Evolutionary conservation across 495 filamentous ascomycete species (phyloP).

Genomic region (Physcia stellaris): DNA sequence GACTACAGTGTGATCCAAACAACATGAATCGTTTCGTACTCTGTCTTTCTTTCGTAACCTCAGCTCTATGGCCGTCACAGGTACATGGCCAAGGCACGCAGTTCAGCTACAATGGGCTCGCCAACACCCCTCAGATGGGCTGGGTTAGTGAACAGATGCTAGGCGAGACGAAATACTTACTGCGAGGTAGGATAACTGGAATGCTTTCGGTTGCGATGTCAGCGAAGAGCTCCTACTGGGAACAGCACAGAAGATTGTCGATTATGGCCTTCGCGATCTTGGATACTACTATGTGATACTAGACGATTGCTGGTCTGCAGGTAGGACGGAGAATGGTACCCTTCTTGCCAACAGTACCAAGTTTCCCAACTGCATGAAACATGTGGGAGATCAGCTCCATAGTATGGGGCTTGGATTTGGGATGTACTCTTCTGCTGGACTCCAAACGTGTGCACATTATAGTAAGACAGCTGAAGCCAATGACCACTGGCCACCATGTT

Average conservation of each 20-base stretch:
- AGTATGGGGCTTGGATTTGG: conserved; percentile 32
- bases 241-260: conserved; percentile 33
- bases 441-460: conserved; percentile 26
- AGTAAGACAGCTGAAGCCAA: conserved; percentile 11
- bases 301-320: conserved; percentile 42
- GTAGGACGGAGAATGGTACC: conserved; percentile 24
- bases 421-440: conserved; percentile 38
- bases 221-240: conserved; percentile 33
- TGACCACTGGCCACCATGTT: too few species aligned
- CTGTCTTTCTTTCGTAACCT: too few species aligned
- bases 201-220: conserved; percentile 38
- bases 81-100: too few species aligned
- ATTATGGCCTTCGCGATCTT: conserved; percentile 35
- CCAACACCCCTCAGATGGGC: conserved; percentile 28
- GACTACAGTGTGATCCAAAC: too few species aligned
- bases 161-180: too few species aligned
- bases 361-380: conserved; percentile 32
- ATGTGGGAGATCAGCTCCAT: conserved; percentile 30
- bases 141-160: too few species aligned
- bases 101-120: conserved; percentile 30
- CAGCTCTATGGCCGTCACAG: too few species aligned
- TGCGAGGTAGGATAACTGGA: too few species aligned
- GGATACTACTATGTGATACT: conserved; percentile 44
- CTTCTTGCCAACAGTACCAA: conserved; percentile 28
- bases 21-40: too few species aligned